Conservation (phyloP, 805 yeast genomes). For the Pichia manshurica region DNA sequence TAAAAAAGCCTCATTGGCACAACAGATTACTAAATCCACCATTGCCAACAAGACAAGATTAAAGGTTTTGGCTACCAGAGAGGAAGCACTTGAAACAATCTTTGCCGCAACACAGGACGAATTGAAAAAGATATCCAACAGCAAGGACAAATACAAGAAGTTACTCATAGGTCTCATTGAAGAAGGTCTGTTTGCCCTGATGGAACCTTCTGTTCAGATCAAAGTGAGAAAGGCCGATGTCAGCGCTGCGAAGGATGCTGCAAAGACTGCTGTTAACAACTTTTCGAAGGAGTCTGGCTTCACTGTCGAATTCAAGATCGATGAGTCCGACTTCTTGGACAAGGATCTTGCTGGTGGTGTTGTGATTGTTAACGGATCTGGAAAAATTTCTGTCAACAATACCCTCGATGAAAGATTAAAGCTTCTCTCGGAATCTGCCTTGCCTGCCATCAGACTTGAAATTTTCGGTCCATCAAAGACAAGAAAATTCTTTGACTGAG, state of each 20-base stretch:
- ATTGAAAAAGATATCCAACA: constrained; percentile 52
- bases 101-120: constrained; percentile 63
- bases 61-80: constrained; percentile 81
- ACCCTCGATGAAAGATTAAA: constrained; percentile 92
- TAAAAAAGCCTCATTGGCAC: constrained; percentile 88
- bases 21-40: constrained; percentile 93
- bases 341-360: constrained; percentile 82
- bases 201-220: constrained; percentile 64
- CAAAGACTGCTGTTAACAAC: constrained; percentile 52
- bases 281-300: constrained; percentile 60
- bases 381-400: constrained; percentile 85
- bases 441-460: constrained; percentile 89
- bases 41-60: constrained; percentile 93
- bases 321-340: constrained; percentile 52
- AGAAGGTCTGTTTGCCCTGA: constrained; percentile 65
- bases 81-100: constrained; percentile 67
- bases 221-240: constrained; percentile 65
- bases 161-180: constrained; percentile 73
- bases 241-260: constrained; percentile 53
- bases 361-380: constrained; percentile 58
- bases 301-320: constrained; percentile 49
- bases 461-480: constrained; percentile 78
- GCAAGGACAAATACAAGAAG: constrained; percentile 56
- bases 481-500: constrained; percentile 85
- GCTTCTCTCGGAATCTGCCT: constrained; percentile 72